These are phyloP conservation scores for Globisporangium takayamanum DNA, from an alignment of 352 stramenopile species.

Conservation along the genomic window DNA sequence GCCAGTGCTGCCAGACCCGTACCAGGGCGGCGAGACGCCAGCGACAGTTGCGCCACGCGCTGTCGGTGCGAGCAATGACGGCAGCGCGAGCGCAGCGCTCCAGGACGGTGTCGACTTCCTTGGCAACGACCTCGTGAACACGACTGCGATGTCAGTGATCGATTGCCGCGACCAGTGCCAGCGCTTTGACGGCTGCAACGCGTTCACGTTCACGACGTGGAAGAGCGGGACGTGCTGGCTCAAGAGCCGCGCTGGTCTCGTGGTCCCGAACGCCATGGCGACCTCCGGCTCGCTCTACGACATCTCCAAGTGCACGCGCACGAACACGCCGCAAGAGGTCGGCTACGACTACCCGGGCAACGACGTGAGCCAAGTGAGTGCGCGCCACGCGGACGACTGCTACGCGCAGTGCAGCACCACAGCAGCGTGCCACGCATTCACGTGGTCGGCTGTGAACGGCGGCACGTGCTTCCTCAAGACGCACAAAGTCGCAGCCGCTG, in stretches of 20 bases:
- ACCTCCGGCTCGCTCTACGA: constrained; percentile 22
- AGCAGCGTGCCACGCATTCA: constrained; percentile 22
- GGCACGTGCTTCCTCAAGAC: constrained; percentile 23
- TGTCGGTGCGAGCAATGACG: background rate
- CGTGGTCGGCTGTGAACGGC: constrained; percentile 11
- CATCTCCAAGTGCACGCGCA: constrained; percentile 21
- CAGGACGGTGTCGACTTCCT: constrained; percentile 29
- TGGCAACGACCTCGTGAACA: constrained; percentile 26
- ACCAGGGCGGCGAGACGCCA: constrained; percentile 3
- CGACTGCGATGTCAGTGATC: constrained; percentile 4
- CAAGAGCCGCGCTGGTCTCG: constrained; percentile 21
- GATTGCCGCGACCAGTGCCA: constrained; percentile 27
- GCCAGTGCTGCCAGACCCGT: background rate
- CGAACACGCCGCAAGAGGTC: constrained; percentile 18
- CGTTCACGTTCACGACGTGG: constrained; percentile 26
- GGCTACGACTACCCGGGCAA: constrained; percentile 24
- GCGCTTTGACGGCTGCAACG: constrained; percentile 18
- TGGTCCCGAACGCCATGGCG: constrained; percentile 13
- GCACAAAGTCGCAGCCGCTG: constrained; percentile 9
- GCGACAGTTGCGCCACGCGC: constrained; percentile 2
- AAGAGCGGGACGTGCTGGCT: constrained; percentile 24
- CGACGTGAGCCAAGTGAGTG: constrained; percentile 16
- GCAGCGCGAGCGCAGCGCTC: constrained; percentile 5
- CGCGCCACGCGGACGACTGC: constrained; percentile 13
- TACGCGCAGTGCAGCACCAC: constrained; percentile 14